A percentile compares a stretch with the other conserved stretches of the same genome.
These are phyloP conservation scores for Setaria viridis DNA, from an alignment of 202 grass and related monocot genomes.

Conservation along the genomic window DNA sequence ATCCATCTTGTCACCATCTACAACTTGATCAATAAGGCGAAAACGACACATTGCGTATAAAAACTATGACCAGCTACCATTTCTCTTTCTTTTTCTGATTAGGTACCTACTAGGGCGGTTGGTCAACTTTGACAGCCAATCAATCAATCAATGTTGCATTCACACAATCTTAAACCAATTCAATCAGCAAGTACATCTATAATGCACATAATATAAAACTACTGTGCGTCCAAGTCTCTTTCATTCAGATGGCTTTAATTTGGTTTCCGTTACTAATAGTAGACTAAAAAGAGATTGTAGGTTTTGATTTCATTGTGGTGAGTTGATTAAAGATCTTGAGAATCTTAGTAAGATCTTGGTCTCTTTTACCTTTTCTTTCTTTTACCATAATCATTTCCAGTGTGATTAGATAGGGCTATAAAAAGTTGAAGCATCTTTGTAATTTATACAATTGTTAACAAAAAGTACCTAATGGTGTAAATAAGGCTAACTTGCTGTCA, in stretches of 20 bases:
- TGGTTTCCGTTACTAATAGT: neutral
- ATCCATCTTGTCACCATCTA: conserved; percentile 26
- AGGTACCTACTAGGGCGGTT: conserved; percentile 41
- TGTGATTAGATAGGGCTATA: neutral
- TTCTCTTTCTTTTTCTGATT: conserved; percentile 15
- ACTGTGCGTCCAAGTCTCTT: neutral
- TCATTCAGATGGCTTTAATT: conserved; percentile 16
- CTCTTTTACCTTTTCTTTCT: neutral
- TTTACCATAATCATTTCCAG: neutral
- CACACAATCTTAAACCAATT: conserved; percentile 34
- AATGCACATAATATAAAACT: neutral
- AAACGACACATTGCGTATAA: conserved; percentile 4
- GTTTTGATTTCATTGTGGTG: neutral
- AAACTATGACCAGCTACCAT: conserved; percentile 37
- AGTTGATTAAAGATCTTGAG: neutral
- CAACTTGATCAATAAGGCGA: conserved; percentile 38
- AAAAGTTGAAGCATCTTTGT: neutral
- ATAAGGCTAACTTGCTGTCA: neutral
- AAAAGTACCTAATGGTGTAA: neutral
- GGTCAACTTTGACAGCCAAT: conserved; percentile 47
- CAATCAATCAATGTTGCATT: conserved; percentile 21
- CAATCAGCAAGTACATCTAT: neutral
- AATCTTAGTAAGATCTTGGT: conserved; percentile 17
- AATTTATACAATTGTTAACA: neutral
- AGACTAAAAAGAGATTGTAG: neutral